Evolutionary conservation across 1,139 yeast species (phyloP).

Genomic region (Geotrichum cucujoidarum): DNA sequence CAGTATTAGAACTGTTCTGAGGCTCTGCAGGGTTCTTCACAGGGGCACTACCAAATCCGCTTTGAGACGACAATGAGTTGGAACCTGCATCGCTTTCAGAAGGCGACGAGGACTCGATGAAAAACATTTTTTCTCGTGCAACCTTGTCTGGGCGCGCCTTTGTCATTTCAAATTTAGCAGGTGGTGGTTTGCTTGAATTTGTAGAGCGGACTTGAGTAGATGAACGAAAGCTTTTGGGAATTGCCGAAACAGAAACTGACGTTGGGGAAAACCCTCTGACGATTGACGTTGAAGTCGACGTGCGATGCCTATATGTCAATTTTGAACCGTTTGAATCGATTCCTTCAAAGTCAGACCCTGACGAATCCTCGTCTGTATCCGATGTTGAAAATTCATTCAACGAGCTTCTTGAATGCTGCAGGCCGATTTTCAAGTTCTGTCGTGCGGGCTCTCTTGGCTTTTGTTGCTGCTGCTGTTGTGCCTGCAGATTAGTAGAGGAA

Average conservation of each 20-base stretch:
- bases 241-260: conserved; percentile 33
- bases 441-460: neutral
- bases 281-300: conserved; percentile 40
- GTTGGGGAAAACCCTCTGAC: conserved; percentile 47
- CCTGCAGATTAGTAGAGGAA: conserved; percentile 7
- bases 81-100: conserved; percentile 37
- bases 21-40: conserved; percentile 1
- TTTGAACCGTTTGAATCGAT: conserved; percentile 23
- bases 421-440: neutral
- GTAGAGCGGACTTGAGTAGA: conserved; percentile 9
- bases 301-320: conserved; percentile 22
- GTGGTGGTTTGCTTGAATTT: conserved; percentile 4
- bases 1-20: neutral
- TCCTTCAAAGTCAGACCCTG: conserved; percentile 18
- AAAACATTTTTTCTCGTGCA: conserved; percentile 51
- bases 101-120: conserved; percentile 57
- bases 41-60: conserved; percentile 2
- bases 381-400: conserved; percentile 5
- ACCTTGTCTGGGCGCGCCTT: conserved; percentile 29
- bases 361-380: conserved; percentile 7
- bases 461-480: neutral
- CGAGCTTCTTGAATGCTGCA: conserved; percentile 1
- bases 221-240: neutral
- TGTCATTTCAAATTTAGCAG: conserved; percentile 20
- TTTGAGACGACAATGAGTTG: conserved; percentile 15